Conservation (phyloP, 129 eudicot genomes). For the Dittrichia graveolens region DNA sequence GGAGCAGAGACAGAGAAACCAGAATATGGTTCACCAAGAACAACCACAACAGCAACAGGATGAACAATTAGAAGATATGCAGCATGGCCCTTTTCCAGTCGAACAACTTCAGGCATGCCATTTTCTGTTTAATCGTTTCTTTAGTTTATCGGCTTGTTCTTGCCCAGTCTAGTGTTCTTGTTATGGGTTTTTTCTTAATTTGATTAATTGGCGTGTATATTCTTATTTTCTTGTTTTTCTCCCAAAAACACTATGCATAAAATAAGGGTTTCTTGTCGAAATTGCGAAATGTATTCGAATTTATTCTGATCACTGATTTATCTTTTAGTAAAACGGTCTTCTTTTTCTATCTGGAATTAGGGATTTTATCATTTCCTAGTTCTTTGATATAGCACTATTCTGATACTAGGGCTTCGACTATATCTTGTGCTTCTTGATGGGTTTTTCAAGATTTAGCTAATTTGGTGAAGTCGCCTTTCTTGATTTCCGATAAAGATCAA, state of each 20-base stretch:
- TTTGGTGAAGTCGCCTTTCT: not conserved
- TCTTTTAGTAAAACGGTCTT: not conserved
- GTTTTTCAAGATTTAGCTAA: constrained; percentile 15
- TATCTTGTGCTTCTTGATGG: constrained; percentile 15
- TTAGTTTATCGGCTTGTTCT: not conserved
- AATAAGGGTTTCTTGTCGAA: constrained; percentile 26
- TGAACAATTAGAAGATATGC: constrained; percentile 58
- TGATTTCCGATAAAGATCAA: constrained; percentile 4
- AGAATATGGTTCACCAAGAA: constrained; percentile 41
- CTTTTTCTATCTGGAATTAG: not conserved
- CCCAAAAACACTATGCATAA: not conserved
- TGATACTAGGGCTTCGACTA: constrained; percentile 10
- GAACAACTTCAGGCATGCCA: constrained; percentile 81
- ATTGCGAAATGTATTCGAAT: constrained; percentile 19
- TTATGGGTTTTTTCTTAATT: constrained; percentile 21
- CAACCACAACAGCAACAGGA: constrained; percentile 43
- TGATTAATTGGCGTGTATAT: not conserved
- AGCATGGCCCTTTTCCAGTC: constrained; percentile 81
- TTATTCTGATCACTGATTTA: not conserved
- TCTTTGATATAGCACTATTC: not conserved
- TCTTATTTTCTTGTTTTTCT: not conserved
- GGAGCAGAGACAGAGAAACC: constrained; percentile 68
- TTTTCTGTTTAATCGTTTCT: constrained; percentile 3
- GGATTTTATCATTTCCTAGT: constrained; percentile 2
- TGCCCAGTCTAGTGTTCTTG: constrained; percentile 14